phyloP scores from a whole-genome alignment of 106 monocot genomes.

The Xerophyta viscosa region DNA sequence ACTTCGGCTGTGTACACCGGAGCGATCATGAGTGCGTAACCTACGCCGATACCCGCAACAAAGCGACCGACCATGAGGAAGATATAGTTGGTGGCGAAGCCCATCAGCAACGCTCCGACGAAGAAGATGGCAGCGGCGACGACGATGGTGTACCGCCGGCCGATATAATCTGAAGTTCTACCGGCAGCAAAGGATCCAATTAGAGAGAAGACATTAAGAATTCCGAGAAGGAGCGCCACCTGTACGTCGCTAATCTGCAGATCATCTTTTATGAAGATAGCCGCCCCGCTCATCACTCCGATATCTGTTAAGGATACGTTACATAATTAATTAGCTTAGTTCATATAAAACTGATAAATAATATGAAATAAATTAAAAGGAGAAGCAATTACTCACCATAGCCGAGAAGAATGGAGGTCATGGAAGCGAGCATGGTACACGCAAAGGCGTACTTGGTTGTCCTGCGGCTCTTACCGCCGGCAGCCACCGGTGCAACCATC shows the following conservation, averaged over 20 bases:
- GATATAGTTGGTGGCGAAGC: conserved; percentile 53
- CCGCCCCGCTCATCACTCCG: conserved; percentile 76
- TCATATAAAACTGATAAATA: no score
- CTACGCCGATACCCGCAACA: conserved; percentile 69
- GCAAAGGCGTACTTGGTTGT: conserved; percentile 6
- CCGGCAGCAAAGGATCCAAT: conserved; percentile 62
- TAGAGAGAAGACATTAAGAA: conserved; percentile 70
- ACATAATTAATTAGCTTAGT: no score
- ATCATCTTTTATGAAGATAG: conserved; percentile 54
- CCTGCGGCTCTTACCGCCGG: neutral
- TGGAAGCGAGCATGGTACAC: conserved; percentile 6
- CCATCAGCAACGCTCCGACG: conserved; percentile 64
- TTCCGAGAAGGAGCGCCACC: conserved; percentile 58
- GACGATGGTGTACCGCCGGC: conserved; percentile 67
- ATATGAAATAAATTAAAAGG: no score
- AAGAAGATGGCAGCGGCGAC: conserved; percentile 62
- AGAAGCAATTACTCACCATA: no score
- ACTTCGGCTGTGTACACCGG: conserved; percentile 39
- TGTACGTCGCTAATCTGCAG: conserved; percentile 52
- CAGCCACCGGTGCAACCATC: conserved; percentile 1
- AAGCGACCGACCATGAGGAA: conserved; percentile 73
- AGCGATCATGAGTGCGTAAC: conserved; percentile 67
- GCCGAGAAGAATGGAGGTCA: conserved; percentile 7
- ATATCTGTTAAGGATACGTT: conserved; percentile 25
- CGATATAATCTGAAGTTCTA: conserved; percentile 70